Evolutionary conservation across 257 asterid species (phyloP), one percentile per base, ranked within the genome.

Genomic region (Primulina huaijiensis): DNA sequence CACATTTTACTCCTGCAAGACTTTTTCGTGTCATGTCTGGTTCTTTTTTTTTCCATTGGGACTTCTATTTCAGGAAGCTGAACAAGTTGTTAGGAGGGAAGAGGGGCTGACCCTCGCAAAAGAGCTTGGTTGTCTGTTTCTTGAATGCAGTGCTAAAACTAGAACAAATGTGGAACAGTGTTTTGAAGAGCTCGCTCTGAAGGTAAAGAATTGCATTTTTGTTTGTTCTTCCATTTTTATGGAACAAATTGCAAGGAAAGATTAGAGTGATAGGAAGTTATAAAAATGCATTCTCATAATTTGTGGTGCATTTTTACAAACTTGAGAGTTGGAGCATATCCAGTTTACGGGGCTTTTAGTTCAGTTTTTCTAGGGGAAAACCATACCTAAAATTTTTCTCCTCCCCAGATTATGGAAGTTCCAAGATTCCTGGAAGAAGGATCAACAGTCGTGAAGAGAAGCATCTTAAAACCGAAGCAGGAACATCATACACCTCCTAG

Each of bases 71-170:
- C 88, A 92, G 98, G 98, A 92, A 75, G 82, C 89, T 62, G 94
- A 89, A 72, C 81, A 96, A 60, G 89, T 60, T 65, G 98, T 92
- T 57, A 86, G 85, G 65, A 82, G 83, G 71, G 96, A 92, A 84
- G 98, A 92, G 76, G 98, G 98, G 52, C 34, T 77, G 53, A 62
- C 84, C 69, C 84, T 89, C 23, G 96, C 95, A 12, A 82, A 81
- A 77, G 95, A 88, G 73, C 88, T 88, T 23, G 98, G 98, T 72
- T 77, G 87, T 62, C 78, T 88, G 20, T 92, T 88, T 81, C 73
- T 86, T 67, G 98, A 92, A 82, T 88, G 96, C 80, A 92, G 98
- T 76, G 98, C 98, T 68, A 86, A 75, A 84, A 92, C 96, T 43
- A 84, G 98, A 74, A 89, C 81, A 75, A 92, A 92, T 60, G 96